Evolutionary conservation across 257 asterid species (phyloP).

Genomic region (Pogostemon cablin): DNA sequence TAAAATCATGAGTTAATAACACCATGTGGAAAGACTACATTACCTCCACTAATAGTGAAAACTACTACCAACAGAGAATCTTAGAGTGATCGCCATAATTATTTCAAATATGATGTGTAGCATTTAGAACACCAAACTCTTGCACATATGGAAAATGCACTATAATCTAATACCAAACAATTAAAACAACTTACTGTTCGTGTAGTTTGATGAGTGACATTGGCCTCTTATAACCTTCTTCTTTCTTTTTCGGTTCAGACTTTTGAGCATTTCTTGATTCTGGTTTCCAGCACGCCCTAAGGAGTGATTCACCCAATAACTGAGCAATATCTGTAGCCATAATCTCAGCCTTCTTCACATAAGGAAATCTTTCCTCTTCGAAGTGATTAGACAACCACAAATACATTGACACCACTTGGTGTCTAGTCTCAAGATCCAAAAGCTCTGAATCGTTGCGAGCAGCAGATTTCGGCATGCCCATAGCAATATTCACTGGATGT

Average conservation of each 20-base stretch:
- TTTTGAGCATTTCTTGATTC: slow-evolving; percentile 65
- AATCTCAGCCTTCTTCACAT: slow-evolving; percentile 69
- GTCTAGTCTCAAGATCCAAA: slow-evolving; percentile 91
- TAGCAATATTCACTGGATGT: slow-evolving; percentile 84
- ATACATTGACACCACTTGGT: slow-evolving; percentile 92
- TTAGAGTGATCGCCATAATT: background rate
- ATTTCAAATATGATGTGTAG: background rate
- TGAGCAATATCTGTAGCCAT: slow-evolving; percentile 87
- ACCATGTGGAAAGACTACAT: background rate
- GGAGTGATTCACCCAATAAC: slow-evolving; percentile 77
- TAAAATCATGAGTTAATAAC: background rate
- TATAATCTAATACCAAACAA: slow-evolving; percentile 8
- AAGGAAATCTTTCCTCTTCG: slow-evolving; percentile 75
- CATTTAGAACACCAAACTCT: slow-evolving; percentile 7
- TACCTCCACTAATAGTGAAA: background rate
- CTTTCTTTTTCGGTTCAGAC: slow-evolving; percentile 47
- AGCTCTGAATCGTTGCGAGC: slow-evolving; percentile 93
- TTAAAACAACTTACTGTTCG: slow-evolving; percentile 45
- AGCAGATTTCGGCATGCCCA: slow-evolving; percentile 80
- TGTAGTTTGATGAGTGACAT: slow-evolving; percentile 54
- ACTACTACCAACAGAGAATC: background rate
- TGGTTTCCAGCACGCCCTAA: slow-evolving; percentile 82
- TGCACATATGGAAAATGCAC: background rate
- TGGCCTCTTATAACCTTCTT: slow-evolving; percentile 66
- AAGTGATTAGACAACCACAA: slow-evolving; percentile 92